phyloP scores from a whole-genome alignment of 805 yeast genomes.

The Schwanniomyces sp. region DNA sequence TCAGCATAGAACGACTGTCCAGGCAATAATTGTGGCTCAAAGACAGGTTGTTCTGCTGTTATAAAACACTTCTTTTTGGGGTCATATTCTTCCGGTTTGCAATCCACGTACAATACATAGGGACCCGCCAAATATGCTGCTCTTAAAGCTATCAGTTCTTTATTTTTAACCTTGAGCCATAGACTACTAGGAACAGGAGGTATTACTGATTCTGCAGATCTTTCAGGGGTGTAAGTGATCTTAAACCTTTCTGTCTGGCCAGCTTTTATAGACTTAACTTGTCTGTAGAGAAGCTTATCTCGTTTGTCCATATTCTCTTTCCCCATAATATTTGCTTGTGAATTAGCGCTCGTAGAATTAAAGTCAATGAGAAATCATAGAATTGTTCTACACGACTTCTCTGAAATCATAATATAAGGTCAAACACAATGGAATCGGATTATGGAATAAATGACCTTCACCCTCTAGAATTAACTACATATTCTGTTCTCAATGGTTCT shows the following conservation, averaged over 20 bases:
- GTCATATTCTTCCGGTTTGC: conserved; percentile 65
- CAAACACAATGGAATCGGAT: background rate
- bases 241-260: conserved; percentile 62
- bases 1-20: conserved; percentile 64
- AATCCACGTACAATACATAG: conserved; percentile 78
- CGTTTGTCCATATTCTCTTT: background rate
- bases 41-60: conserved; percentile 76
- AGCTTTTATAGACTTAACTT: conserved; percentile 46
- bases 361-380: background rate
- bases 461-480: conserved; percentile 61
- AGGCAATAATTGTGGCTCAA: conserved; percentile 69
- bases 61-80: conserved; percentile 54
- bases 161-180: conserved; percentile 66
- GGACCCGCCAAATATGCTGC: conserved; percentile 93
- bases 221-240: conserved; percentile 46
- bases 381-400: background rate
- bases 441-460: conserved; percentile 38
- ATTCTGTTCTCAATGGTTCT: conserved; percentile 53
- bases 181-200: conserved; percentile 19
- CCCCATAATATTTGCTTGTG: background rate
- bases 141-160: conserved; percentile 67
- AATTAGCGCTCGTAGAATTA: background rate
- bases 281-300: conserved; percentile 31
- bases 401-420: background rate
- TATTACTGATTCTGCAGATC: conserved; percentile 3